A percentile compares a stretch with the other conserved stretches of the same genome.
These are phyloP conservation scores for Backusella australiensis DNA, from an alignment of 192 early-diverging fungal genomes.

Conservation along the genomic window DNA sequence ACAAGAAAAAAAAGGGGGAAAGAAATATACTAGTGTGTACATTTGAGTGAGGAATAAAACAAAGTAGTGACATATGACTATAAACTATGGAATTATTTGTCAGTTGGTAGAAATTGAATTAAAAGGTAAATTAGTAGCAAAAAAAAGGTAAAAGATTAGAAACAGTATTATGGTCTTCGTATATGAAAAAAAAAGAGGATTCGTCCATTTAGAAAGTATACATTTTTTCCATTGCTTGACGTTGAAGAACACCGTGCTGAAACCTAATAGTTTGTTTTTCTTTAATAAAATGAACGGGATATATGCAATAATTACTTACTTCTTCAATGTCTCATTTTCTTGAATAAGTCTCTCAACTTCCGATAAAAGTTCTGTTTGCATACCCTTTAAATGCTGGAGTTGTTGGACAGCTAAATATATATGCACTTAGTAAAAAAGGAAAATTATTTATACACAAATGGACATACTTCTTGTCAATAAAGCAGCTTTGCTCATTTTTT, in stretches of 20 bases:
- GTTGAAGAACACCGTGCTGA: constrained; percentile 35
- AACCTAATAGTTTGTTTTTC: constrained; percentile 21
- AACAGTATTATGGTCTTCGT: not conserved
- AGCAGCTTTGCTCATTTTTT: constrained; percentile 47
- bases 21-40: constrained; percentile 2
- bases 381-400: constrained; percentile 41
- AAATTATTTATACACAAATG: not conserved
- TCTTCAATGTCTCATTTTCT: constrained; percentile 34
- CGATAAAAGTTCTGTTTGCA: constrained; percentile 32
- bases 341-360: constrained; percentile 30
- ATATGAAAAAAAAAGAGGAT: not conserved
- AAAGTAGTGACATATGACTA: not conserved
- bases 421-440: not conserved
- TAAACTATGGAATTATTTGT: not conserved
- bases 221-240: constrained; percentile 43
- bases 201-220: constrained; percentile 26
- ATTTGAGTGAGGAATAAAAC: not conserved
- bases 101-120: not conserved
- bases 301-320: not conserved
- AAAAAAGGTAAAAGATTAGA: not conserved
- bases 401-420: constrained; percentile 38
- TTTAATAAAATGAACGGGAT: not conserved
- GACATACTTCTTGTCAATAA: constrained; percentile 40
- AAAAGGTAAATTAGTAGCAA: not conserved
- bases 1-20: not conserved